Percentiles rank a stretch among this genome's conserved stretches.
Conservation (phyloP, 495 filamentous ascomycete genomes). For the Amphirosellinia nigrospora region DNA sequence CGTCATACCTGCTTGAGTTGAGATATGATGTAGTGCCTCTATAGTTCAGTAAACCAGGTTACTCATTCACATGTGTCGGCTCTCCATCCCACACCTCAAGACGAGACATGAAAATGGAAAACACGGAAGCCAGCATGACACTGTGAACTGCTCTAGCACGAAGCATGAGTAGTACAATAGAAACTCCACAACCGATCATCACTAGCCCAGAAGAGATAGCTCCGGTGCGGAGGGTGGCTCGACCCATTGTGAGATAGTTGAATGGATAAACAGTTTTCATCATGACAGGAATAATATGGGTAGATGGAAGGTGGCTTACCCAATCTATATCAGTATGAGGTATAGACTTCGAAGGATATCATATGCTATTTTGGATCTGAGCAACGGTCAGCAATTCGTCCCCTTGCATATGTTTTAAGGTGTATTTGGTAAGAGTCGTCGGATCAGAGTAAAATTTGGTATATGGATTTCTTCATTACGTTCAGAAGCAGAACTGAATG, state of each 20-base stretch:
- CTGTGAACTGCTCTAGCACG: slow-evolving; percentile 32
- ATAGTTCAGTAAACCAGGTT: slow-evolving; percentile 51
- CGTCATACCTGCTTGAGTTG: background rate
- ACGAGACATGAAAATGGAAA: slow-evolving; percentile 44
- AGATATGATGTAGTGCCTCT: background rate
- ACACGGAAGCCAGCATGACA: slow-evolving; percentile 57
- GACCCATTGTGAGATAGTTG: slow-evolving; percentile 78
- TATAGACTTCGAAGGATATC: background rate
- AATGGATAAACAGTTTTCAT: slow-evolving; percentile 99
- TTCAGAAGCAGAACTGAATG: slow-evolving; percentile 98
- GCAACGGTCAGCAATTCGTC: slow-evolving; percentile 17
- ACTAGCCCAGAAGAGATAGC: slow-evolving; percentile 53
- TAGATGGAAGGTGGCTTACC: slow-evolving; percentile 7
- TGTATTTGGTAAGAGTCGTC: slow-evolving; percentile 11
- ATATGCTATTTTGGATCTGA: background rate
- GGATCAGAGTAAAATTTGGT: slow-evolving; percentile 70
- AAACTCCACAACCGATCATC: slow-evolving; percentile 94
- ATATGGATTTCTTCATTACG: slow-evolving; percentile 79
- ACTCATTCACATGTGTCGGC: slow-evolving; percentile 57
- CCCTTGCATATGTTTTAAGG: background rate
- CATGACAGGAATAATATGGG: slow-evolving; percentile 56
- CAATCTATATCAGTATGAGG: background rate
- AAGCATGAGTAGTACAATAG: slow-evolving; percentile 31
- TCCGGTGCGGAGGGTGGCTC: slow-evolving; percentile 83
- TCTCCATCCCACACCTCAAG: slow-evolving; percentile 46